These are phyloP conservation scores for Quambalaria eucalypti DNA, from an alignment of 1,284 basidiomycete species.

Conservation along the genomic window DNA sequence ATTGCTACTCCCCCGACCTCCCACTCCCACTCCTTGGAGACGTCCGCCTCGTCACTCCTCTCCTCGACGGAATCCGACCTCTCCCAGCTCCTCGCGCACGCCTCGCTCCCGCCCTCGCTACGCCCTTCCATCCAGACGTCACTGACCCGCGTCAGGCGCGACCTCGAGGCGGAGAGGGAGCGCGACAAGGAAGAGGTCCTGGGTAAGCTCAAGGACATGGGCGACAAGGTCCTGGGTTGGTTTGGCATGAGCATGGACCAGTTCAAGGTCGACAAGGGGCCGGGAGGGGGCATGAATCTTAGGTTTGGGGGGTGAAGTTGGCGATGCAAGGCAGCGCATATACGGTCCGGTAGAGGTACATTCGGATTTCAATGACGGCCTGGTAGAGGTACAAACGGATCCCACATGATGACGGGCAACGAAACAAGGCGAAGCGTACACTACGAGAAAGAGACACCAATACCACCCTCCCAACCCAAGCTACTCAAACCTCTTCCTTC, in stretches of 20 bases:
- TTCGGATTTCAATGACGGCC: background rate
- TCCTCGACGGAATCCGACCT: background rate
- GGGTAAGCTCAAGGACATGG: constrained; percentile 80
- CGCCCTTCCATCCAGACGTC: constrained; percentile 6
- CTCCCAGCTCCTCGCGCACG: constrained; percentile 58
- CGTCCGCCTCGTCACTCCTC: background rate
- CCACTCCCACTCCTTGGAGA: background rate
- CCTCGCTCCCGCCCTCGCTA: constrained; percentile 57
- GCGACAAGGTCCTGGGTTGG: constrained; percentile 76
- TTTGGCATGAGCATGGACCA: constrained; percentile 47
- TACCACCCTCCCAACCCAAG: no score
- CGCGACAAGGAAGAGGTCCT: constrained; percentile 86
- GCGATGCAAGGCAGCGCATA: no score
- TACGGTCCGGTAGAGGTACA: no score
- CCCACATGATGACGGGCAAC: no score
- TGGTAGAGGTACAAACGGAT: no score
- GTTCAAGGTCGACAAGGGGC: constrained; percentile 73
- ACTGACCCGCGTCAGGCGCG: constrained; percentile 51
- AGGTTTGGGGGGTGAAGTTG: no score
- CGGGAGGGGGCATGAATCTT: background rate
- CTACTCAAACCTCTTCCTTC: no score
- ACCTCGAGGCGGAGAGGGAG: constrained; percentile 67
- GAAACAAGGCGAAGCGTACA: no score
- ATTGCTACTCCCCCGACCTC: no score
- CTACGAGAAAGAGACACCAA: no score